phyloP scores from a whole-genome alignment of 768 basidiomycete species.

The Lactifluus rugatus region DNA sequence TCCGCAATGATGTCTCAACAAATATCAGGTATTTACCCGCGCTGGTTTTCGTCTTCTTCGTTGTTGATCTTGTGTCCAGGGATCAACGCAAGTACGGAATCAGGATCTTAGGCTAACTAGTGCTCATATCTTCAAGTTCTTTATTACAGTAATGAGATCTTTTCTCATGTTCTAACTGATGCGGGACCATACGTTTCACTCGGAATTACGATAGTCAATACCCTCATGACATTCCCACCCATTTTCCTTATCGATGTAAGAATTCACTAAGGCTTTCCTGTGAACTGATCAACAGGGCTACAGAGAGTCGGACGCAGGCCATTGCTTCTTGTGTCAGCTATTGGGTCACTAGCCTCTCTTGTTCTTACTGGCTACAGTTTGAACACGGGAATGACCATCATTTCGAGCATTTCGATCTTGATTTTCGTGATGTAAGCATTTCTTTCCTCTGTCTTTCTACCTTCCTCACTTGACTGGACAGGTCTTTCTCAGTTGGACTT shows the following conservation, averaged over 20 bases:
- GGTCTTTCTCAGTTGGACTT: constrained; percentile 82
- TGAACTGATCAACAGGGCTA: neutral
- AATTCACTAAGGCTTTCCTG: neutral
- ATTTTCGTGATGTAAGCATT: constrained; percentile 65
- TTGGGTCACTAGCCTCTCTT: constrained; percentile 58
- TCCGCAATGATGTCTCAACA: constrained; percentile 73
- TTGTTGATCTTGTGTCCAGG: constrained; percentile 32
- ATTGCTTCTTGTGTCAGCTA: constrained; percentile 56
- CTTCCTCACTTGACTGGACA: constrained; percentile 23
- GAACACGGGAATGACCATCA: constrained; percentile 43
- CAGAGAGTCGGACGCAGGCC: constrained; percentile 67
- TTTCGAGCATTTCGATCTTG: constrained; percentile 67
- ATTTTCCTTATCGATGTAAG: constrained; percentile 78
- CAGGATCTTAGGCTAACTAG: neutral
- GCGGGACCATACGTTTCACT: constrained; percentile 75
- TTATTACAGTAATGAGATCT: constrained; percentile 86
- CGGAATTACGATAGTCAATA: constrained; percentile 78
- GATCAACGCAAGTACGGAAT: constrained; percentile 54
- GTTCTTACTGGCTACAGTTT: constrained; percentile 61
- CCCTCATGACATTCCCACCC: constrained; percentile 74
- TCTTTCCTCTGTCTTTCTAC: neutral
- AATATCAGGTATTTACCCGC: constrained; percentile 42
- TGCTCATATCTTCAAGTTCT: constrained; percentile 42
- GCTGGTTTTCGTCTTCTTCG: neutral
- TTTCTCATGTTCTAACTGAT: constrained; percentile 69